Evolutionary conservation across 1,139 yeast genomes (phyloP).

Genomic region (Schwanniomyces etchellsii): DNA sequence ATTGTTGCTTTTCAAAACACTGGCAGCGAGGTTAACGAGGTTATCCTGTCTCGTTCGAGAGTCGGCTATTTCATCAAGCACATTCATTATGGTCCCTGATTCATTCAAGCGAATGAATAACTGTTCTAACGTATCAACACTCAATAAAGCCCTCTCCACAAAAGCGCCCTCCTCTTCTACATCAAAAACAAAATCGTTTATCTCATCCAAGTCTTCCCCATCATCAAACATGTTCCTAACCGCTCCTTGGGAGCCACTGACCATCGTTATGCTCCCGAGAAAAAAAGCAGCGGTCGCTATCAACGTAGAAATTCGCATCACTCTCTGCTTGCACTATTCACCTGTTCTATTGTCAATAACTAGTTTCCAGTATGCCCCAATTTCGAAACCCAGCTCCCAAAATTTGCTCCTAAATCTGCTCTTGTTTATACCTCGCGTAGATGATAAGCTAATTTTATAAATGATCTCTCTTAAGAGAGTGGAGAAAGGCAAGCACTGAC

Average conservation of each 20-base stretch:
- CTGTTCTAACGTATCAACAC: constrained; percentile 15
- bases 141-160: constrained; percentile 1
- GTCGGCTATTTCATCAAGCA: constrained; percentile 26
- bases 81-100: constrained; percentile 25
- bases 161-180: not conserved
- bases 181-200: constrained; percentile 1
- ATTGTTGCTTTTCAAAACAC: constrained; percentile 8
- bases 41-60: constrained; percentile 16
- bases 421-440: no score
- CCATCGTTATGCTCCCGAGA: no score
- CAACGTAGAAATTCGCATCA: no score
- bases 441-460: no score
- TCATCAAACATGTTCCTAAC: constrained; percentile 2
- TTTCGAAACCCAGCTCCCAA: no score
- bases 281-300: no score
- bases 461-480: no score
- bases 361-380: no score
- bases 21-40: constrained; percentile 15
- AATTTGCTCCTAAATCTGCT: no score
- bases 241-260: constrained; percentile 1
- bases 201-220: not conserved
- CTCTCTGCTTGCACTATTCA: no score
- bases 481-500: no score
- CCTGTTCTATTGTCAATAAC: no score
- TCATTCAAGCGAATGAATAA: constrained; percentile 18